Conservation (phyloP, 371 early-diverging fungal species). For the Mucor saturninus region DNA sequence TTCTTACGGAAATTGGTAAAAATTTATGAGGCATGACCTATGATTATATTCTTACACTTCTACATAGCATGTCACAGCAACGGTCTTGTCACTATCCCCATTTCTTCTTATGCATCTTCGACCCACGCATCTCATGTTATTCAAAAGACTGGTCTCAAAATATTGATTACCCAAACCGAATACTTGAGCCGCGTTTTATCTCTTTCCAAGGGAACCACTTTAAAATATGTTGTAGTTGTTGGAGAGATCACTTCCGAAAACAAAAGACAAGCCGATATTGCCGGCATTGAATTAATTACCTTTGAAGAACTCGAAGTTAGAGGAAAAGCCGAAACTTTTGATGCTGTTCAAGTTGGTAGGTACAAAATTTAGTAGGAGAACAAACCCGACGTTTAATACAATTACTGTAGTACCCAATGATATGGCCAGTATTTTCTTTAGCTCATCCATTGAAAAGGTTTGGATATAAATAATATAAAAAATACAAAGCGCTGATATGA, state of each 20-base stretch:
- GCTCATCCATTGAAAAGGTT: conserved; percentile 20
- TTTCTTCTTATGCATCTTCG: conserved; percentile 38
- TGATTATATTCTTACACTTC: not conserved
- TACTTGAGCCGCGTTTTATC: conserved; percentile 27
- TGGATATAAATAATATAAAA: no score
- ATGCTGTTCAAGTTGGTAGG: conserved; percentile 40
- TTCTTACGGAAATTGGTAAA: conserved; percentile 47
- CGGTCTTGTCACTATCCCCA: conserved; percentile 51
- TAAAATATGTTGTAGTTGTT: conserved; percentile 33
- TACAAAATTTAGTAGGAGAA: not conserved
- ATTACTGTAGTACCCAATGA: conserved; percentile 34
- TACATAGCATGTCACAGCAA: conserved; percentile 41
- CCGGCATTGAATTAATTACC: conserved; percentile 30
- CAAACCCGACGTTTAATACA: not conserved
- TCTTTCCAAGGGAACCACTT: conserved; percentile 21
- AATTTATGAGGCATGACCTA: no score
- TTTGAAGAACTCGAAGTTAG: conserved; percentile 40
- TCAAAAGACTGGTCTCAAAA: conserved; percentile 29
- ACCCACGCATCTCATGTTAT: conserved; percentile 38
- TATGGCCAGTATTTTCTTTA: conserved; percentile 49
- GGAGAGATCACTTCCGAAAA: conserved; percentile 28
- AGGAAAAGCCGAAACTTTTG: conserved; percentile 31
- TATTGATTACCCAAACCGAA: conserved; percentile 35
- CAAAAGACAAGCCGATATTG: conserved; percentile 19
- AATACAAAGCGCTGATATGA: not conserved